Evolutionary conservation across 2,329 filamentous ascomycete genomes (phyloP).

Genomic region (Trichoderma afroharzianum): DNA sequence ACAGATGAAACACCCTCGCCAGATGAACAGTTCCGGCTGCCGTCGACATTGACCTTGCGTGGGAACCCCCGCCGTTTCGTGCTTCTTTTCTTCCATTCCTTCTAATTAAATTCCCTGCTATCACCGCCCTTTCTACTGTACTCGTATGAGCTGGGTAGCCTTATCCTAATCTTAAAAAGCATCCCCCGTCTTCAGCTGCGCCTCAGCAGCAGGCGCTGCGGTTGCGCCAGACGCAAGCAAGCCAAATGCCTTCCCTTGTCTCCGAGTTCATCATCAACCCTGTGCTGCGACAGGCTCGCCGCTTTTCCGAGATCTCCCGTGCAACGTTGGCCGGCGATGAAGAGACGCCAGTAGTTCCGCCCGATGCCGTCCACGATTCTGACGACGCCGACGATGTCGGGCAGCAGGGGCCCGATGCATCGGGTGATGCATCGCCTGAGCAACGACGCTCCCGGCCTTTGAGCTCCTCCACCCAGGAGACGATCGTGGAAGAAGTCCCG

Average conservation of each 20-base stretch:
- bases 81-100: not conserved
- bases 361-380: conserved; percentile 29
- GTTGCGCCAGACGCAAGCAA: conserved; percentile 2
- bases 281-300: conserved; percentile 62
- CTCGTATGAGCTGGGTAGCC: not conserved
- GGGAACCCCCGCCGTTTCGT: not conserved
- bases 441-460: conserved; percentile 29
- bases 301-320: conserved; percentile 53
- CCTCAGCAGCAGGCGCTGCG: not conserved
- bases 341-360: conserved; percentile 24
- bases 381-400: conserved; percentile 22
- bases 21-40: not conserved
- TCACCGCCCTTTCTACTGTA: conserved; percentile 1
- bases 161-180: conserved; percentile 2
- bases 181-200: not conserved
- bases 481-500: conserved; percentile 30
- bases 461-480: conserved; percentile 35
- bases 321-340: conserved; percentile 36
- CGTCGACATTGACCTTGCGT: not conserved
- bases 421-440: conserved; percentile 24
- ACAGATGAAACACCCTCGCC: not conserved
- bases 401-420: conserved; percentile 18
- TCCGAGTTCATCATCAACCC: conserved; percentile 64
- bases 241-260: conserved; percentile 58
- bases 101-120: not conserved